Evolutionary conservation across 2,329 filamentous ascomycete species (phyloP), one percentile per base, ranked within the genome.

Genomic region (Aspergillus luchuensis): DNA sequence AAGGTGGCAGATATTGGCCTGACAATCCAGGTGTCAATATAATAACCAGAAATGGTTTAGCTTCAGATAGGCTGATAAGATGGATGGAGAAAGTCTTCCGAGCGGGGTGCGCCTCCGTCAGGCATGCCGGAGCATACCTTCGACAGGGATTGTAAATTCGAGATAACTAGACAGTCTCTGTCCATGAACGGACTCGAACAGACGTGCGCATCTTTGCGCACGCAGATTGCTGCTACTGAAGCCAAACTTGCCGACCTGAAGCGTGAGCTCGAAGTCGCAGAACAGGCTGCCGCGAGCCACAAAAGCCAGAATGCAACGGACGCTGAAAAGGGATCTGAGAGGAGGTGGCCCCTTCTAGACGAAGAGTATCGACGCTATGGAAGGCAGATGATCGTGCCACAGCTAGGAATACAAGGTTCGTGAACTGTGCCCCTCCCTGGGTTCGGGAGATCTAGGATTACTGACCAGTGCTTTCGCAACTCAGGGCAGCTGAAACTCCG

Each of bases 291-390:
- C 19, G 60, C 64, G 8, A 57, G 59, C 3, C 64, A 63, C 36
- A 66, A 60, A 50, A 25, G 30, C 10, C 62, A 61, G 54, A 36
- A 39, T 19, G 50, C 13, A 36, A 36, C 48, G 43, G 55, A 57
- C 36, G 33, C 47, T 21, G 25, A 56, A 6, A 19, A 4, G 13
- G 30, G 33, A 6, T 50, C 33, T 3, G 58, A 25, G 23, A 66
- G 59, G 23, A 85, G 79, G 65, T 94, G 91, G 89, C 91, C 91
- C 0, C 80, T 97, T 2, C 76, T 79, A 4, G 78, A 82, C 15
- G 85, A 89, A 5, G 92, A 97, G 69, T 97, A 97, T 74, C 86
- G 87, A 65, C 85, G 93, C 63, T 98, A 98, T 79, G 92, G 91
- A 7, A 84, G 94, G 41, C 94, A 97, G 78, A 88, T 98, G 80